Conservation (phyloP, 169 alveolate genomes). For the Plasmodium coatneyi region DNA sequence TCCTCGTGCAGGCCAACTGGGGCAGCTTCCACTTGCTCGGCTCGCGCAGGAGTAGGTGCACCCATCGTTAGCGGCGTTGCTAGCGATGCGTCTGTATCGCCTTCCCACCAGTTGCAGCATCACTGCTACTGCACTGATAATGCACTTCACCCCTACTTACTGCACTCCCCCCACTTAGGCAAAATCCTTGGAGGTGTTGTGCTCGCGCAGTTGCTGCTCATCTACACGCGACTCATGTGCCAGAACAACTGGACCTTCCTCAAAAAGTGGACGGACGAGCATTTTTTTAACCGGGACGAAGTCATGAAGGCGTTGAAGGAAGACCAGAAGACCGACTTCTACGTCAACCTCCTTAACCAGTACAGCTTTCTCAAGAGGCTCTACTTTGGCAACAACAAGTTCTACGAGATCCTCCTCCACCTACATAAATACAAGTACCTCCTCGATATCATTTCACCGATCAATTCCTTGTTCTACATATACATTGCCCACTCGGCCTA, state of each 20-base stretch:
- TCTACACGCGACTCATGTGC: constrained; percentile 43
- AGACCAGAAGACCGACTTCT: constrained; percentile 52
- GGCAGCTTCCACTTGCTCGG: constrained; percentile 72
- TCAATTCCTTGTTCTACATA: constrained; percentile 59
- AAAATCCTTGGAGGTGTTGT: constrained; percentile 36
- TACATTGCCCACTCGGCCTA: constrained; percentile 72
- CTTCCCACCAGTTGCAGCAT: no score
- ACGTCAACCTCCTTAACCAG: constrained; percentile 60
- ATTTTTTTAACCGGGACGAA: constrained; percentile 64
- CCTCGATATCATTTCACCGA: constrained; percentile 58
- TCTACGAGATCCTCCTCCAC: constrained; percentile 46
- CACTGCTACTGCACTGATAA: not conserved
- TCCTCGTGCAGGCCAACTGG: constrained; percentile 74
- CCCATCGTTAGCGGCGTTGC: not conserved
- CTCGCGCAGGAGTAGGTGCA: constrained; percentile 7
- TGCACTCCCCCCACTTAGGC: constrained; percentile 17
- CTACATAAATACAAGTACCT: constrained; percentile 62
- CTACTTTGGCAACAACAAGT: constrained; percentile 63
- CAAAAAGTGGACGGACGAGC: constrained; percentile 72
- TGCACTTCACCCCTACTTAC: not conserved
- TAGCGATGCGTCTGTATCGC: no score
- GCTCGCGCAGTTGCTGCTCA: constrained; percentile 47
- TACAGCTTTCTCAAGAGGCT: constrained; percentile 50
- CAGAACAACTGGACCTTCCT: constrained; percentile 52
- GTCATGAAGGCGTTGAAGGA: constrained; percentile 31